Base-by-base conservation (phyloP, 176 grass and related monocot genomes). In the Thalia dealbata region DNA sequence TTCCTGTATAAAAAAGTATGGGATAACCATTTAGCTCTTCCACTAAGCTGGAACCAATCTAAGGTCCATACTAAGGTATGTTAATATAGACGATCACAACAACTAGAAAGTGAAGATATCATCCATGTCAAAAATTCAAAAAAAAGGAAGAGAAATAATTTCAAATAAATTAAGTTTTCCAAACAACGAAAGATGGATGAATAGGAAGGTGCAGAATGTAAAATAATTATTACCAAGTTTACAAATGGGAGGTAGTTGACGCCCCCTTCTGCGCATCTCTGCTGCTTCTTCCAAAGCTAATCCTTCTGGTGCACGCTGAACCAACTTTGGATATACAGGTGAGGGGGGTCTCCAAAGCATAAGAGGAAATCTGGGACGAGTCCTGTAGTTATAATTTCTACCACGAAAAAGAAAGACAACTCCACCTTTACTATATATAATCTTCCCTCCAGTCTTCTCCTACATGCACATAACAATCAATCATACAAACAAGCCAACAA, bases 391-490 rank as follows among this genome's bases (percentile, higher is more conserved):
- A 68, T 92, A 96, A 59, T 96, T 88, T 80, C 92, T 84, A 52
- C 92, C 92, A 78, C 92, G 92, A 75, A 92, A 96, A 59, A 96
- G 84, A 75, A 86, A 92, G 78, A 96, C 80, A 58, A 88, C 80
- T 65, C 92, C 92, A 35, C 89, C 92, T 75, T 84, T 78, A 14
- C 80, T 72, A 59, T 92, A 76, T 83, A 96, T 92, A 68, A 96
- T 76, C 84, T 90, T 90, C 46, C 92, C 92, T 79, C 92, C 89
- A 73, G 88, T 84, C 76, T 88, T 90, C 79, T 90, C 92, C 92
- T 96, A 78, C 82, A 50, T 74, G 65, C 64, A 68, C 44, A 78
- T 14, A 78, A 26, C 29, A 59, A 59, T 22, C 35, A 61, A 21
- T 22, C 28, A 41, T 52, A 14, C 6, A 30, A 21, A 27, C 38